phyloP scores from a whole-genome alignment of 2,329 filamentous ascomycete genomes.

The Colletotrichum graminicola region DNA sequence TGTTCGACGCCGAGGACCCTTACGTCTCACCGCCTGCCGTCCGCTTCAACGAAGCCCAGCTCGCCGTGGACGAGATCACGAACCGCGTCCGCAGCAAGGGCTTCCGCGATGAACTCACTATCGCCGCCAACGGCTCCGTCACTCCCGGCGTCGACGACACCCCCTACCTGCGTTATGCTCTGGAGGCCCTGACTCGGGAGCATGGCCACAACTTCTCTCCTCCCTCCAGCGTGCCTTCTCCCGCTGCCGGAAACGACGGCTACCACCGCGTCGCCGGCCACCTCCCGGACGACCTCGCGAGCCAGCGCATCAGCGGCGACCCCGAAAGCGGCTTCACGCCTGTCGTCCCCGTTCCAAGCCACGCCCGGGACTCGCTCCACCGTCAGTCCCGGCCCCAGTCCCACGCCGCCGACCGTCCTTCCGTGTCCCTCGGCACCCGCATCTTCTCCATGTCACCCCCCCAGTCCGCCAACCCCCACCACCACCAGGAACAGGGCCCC shows the following conservation, averaged over 20 bases:
- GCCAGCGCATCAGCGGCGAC: constrained; percentile 32
- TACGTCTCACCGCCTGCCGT: constrained; percentile 52
- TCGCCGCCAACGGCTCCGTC: constrained; percentile 62
- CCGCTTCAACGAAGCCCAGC: constrained; percentile 55
- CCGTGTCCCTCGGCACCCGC: constrained; percentile 36
- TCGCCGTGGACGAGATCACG: constrained; percentile 46
- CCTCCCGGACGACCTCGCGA: constrained; percentile 48
- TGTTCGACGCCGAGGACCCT: constrained; percentile 49
- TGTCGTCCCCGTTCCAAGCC: constrained; percentile 15
- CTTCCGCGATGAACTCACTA: constrained; percentile 66
- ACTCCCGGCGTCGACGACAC: constrained; percentile 87
- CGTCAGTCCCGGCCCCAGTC: constrained; percentile 27
- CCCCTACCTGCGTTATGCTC: constrained; percentile 89
- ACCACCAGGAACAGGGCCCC: constrained; percentile 2
- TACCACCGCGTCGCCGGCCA: constrained; percentile 48
- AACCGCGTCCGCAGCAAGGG: constrained; percentile 44
- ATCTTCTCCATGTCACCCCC: constrained; percentile 41
- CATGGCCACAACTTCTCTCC: constrained; percentile 69
- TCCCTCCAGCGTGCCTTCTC: constrained; percentile 55
- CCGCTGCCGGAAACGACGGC: constrained; percentile 47
- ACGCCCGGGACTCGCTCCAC: constrained; percentile 30
- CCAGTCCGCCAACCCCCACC: constrained; percentile 30
- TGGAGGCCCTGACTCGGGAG: constrained; percentile 86
- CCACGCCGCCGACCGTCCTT: constrained; percentile 21
- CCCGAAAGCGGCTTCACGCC: constrained; percentile 31